Evolutionary conservation across 2,329 filamentous ascomycete genomes (phyloP).

Genomic region (Bisporella sp.): DNA sequence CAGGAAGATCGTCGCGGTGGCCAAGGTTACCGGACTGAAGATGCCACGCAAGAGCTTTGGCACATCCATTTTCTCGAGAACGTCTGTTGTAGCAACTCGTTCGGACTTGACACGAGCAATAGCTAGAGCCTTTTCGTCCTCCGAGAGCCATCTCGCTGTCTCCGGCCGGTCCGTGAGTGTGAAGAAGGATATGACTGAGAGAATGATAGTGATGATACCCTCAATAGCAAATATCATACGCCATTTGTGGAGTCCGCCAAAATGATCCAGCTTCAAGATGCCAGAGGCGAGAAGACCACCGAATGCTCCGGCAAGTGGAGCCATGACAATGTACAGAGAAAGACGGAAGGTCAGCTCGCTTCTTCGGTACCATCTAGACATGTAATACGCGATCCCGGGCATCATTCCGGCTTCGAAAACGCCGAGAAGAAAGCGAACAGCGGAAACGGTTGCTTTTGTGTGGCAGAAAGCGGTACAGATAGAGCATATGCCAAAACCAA

Average conservation of each 20-base stretch:
- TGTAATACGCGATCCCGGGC: conserved; percentile 67
- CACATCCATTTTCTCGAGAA: conserved; percentile 56
- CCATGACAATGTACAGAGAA: conserved; percentile 63
- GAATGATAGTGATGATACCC: conserved; percentile 52
- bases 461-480: conserved; percentile 60
- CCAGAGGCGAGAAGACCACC: conserved; percentile 59
- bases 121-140: conserved; percentile 60
- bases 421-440: conserved; percentile 60
- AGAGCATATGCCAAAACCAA: conserved; percentile 57
- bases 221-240: conserved; percentile 69
- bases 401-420: conserved; percentile 59
- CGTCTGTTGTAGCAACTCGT: conserved; percentile 52
- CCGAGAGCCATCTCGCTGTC: conserved; percentile 58
- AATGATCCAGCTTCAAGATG: conserved; percentile 51
- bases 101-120: conserved; percentile 63
- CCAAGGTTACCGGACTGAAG: conserved; percentile 53
- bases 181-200: conserved; percentile 54
- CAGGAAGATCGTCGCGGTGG: conserved; percentile 41
- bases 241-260: conserved; percentile 49
- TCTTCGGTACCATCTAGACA: conserved; percentile 65
- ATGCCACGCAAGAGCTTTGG: conserved; percentile 56
- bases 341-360: conserved; percentile 62
- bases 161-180: conserved; percentile 63
- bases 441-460: conserved; percentile 35
- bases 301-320: conserved; percentile 63